Evolutionary conservation across 306 rosid species (phyloP), one percentile per base, ranked within the genome.

Genomic region (Lablab purpureus): DNA sequence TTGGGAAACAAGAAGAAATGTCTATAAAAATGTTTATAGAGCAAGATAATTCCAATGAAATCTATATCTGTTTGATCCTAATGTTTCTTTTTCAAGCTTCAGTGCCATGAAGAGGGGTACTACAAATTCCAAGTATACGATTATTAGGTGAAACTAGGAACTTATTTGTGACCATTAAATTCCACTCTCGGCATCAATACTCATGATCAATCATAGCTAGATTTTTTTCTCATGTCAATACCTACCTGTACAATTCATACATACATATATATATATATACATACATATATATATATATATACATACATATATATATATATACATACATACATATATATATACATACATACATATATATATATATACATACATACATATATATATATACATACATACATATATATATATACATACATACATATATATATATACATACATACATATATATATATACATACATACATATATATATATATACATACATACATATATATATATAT

Each of bases 161-260:
- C 40, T 50, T 52, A 50, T 64, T 67, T 67, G 25, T 54, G 71
- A 28, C 77, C 51, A 56, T 19, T 37, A 25, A 74, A 74, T 49
- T n/a, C 14, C 54, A 67, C 19, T 27, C 10, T 28, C 7, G 22
- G 37, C 40, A 70, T 75, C 71, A 70, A 71, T 18, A 62, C 72
- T 21, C 34, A 36, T 28, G 13, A 74, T 22, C 66, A 80, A 60
- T 68, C 64, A 55, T 51, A 52, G 25, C 51, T 69, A 60, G 2
- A 55, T 73, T 54, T 65, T 40, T 43, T 32, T 52, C 34, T 43
- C 27, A 28, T 21, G 19, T 34, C 10, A 40, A 40, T 40, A 46
- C 51, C 62, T 55, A 23, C 69, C n/a, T 25, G 32, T 9, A 22
- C 72, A 12, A n/a, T 25, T 40, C 14, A 25, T 19, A 18, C 30